A percentile compares a stretch with the other conserved stretches of the same genome.
Evolutionary conservation across 192 early-diverging fungal species (phyloP).

Genomic region (Mortierella claussenii): DNA sequence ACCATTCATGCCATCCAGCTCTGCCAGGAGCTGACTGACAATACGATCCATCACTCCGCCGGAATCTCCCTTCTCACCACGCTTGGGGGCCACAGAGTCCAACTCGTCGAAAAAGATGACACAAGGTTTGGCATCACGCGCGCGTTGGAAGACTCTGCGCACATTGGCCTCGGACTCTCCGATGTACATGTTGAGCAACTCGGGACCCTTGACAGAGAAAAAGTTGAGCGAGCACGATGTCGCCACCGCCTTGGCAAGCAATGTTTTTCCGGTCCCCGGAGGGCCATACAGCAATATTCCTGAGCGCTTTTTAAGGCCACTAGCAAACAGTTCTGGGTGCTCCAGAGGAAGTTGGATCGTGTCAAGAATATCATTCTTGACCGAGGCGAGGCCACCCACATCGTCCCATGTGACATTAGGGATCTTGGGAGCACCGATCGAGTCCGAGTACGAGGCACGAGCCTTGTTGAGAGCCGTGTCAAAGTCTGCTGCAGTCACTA

Average conservation of each 20-base stretch:
- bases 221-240: constrained; percentile 98
- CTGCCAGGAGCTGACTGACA: constrained; percentile 94
- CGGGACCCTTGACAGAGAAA: constrained; percentile 98
- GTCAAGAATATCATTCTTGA: constrained; percentile 94
- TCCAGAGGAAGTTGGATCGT: constrained; percentile 97
- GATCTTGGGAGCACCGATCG: constrained; percentile 97
- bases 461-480: constrained; percentile 81
- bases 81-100: constrained; percentile 97
- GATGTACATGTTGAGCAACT: constrained; percentile 99
- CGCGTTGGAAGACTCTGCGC: constrained; percentile 93
- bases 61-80: constrained; percentile 97
- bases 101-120: constrained; percentile 99
- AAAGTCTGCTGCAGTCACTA: constrained; percentile 83
- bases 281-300: constrained; percentile 97
- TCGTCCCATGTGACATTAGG: constrained; percentile 99
- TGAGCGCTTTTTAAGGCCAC: constrained; percentile 93
- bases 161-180: constrained; percentile 99
- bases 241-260: constrained; percentile 98
- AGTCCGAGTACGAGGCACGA: constrained; percentile 86
- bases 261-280: constrained; percentile 98
- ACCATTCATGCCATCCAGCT: constrained; percentile 93
- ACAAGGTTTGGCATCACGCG: constrained; percentile 96
- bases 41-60: constrained; percentile 99
- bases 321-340: constrained; percentile 95
- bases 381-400: constrained; percentile 92